Evolutionary conservation across 192 early-diverging fungal genomes (phyloP), one percentile per base, ranked within the genome.

Genomic region (Backusella circina): DNA sequence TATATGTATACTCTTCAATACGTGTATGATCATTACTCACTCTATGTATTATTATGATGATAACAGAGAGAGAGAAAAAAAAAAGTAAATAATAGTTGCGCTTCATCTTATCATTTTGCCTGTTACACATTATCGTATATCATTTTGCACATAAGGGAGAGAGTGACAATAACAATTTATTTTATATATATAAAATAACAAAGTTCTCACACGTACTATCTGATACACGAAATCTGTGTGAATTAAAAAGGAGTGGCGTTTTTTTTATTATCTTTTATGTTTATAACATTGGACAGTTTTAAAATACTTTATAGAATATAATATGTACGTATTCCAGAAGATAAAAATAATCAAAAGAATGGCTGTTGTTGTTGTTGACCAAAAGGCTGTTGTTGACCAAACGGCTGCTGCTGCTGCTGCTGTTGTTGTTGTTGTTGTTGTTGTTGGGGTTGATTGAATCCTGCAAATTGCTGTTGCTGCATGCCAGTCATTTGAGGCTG

Each of bases 401-500:
- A 41, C 12, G 39, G 39, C 10, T 50, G 39, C 39, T 41, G 39
- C 39, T 41, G 39, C 12, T 41, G 39, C 13, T 39, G 38, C 16
- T n/a, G n/a, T n/a, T n/a, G n/a, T n/a, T 41, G 38, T 12, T 39
- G 39, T 13, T 41, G 39, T 12, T 31, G 41, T 32, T 54, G 50
- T 23, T 44, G 37, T 38, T 18, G 69, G 23, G 32, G 69, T 33
- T 35, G 33, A 37, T 57, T 32, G 21, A 33, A n/a, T 47, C 44
- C 44, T n/a, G 47, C 64, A 21, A 64, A 35, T 32, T 51, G 44
- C 36, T 66, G n/a, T n/a, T n/a, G 73, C 71, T 77, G 68, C 35
- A 77, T 65, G 26, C 73, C 73, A 70, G 78, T 35, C 73, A 74
- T 65, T 44, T 70, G 57, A 28, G 50, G 69, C 38, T 77, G 75